Percentiles rank a stretch among this genome's conserved stretches.
Evolutionary conservation across 2,329 filamentous ascomycete species (phyloP).

Genomic region (Alternaria solani): DNA sequence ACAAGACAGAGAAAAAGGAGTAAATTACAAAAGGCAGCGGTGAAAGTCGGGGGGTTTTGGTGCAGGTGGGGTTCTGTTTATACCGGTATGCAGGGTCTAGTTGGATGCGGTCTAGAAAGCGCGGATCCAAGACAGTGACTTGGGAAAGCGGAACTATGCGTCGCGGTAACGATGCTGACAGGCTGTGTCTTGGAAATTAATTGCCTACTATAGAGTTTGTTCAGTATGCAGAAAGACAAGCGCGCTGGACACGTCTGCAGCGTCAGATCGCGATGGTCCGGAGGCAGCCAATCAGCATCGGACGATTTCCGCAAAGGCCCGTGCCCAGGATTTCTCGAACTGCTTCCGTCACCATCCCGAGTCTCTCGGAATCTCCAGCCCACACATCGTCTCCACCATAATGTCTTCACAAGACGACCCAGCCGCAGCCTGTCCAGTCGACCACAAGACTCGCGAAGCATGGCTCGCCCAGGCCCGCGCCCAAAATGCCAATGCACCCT

Average conservation of each 20-base stretch:
- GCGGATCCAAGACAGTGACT: not conserved
- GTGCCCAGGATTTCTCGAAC: slow-evolving; percentile 36
- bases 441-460: slow-evolving; percentile 84
- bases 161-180: not conserved
- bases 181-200: not conserved
- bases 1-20: not conserved
- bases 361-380: slow-evolving; percentile 12
- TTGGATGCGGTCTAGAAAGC: slow-evolving; percentile 16
- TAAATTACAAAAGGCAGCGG: slow-evolving; percentile 3
- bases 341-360: slow-evolving; percentile 29
- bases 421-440: slow-evolving; percentile 75
- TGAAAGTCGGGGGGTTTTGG: slow-evolving; percentile 23
- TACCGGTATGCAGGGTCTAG: slow-evolving; percentile 39
- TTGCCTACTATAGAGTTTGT: not conserved
- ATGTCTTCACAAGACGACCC: slow-evolving; percentile 46
- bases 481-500: slow-evolving; percentile 35
- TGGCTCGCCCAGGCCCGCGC: slow-evolving; percentile 79
- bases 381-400: slow-evolving; percentile 11
- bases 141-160: not conserved
- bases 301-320: slow-evolving; percentile 26
- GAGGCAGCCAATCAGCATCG: slow-evolving; percentile 29
- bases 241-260: slow-evolving; percentile 14
- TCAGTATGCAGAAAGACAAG: not conserved
- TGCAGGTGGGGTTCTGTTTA: slow-evolving; percentile 35
- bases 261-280: slow-evolving; percentile 20